These are phyloP conservation scores for Phylloporus sp. DNA, from an alignment of 768 basidiomycete genomes.

Conservation along the genomic window DNA sequence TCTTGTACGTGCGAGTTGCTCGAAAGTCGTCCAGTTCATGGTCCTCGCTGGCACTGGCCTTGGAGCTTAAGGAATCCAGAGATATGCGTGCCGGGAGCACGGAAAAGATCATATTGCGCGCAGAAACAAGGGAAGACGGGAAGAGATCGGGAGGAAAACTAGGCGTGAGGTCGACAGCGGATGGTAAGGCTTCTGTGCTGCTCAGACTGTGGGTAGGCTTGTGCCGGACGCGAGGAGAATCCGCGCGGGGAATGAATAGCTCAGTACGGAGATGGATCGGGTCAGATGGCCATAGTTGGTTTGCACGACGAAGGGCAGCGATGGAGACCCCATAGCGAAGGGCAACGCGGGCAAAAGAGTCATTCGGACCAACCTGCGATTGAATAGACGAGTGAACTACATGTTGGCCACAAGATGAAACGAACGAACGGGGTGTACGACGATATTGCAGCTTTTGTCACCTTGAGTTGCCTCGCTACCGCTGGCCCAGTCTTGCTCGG, in stretches of 20 bases:
- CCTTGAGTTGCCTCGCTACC: background rate
- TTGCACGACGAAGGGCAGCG: conserved; percentile 76
- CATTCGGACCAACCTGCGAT: conserved; percentile 58
- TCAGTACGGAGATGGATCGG: conserved; percentile 81
- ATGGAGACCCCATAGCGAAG: conserved; percentile 85
- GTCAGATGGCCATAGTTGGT: conserved; percentile 93
- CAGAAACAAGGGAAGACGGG: conserved; percentile 16
- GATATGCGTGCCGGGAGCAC: conserved; percentile 27
- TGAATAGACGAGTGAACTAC: background rate
- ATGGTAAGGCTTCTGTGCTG: background rate
- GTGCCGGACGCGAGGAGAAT: conserved; percentile 2
- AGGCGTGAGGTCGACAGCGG: conserved; percentile 1
- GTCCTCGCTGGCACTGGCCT: conserved; percentile 24
- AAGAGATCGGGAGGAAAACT: conserved; percentile 6
- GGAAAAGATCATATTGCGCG: conserved; percentile 22
- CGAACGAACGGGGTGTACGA: conserved; percentile 19
- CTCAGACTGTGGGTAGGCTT: background rate
- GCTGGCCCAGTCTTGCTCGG: background rate
- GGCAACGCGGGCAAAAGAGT: conserved; percentile 84
- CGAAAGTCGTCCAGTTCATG: conserved; percentile 24
- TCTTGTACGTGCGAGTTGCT: background rate
- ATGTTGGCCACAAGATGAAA: background rate
- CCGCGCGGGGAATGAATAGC: conserved; percentile 63
- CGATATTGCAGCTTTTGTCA: background rate
- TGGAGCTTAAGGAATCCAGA: conserved; percentile 28